A percentile compares a stretch with the other conserved stretches of the same genome.
Conservation (phyloP, 768 basidiomycete species). For the Galerina marginata region DNA sequence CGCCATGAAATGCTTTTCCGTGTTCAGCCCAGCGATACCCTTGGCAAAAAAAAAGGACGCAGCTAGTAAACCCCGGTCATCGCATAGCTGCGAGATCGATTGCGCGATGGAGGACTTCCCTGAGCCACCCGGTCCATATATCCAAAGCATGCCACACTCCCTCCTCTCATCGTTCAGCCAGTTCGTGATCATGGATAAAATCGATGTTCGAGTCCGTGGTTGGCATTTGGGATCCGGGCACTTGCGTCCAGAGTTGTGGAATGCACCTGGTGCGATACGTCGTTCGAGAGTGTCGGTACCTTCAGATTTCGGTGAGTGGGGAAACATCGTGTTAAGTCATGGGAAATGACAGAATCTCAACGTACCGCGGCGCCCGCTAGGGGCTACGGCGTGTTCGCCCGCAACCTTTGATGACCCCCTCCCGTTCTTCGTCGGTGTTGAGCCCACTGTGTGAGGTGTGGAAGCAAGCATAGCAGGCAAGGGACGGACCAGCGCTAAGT, state of each 20-base stretch:
- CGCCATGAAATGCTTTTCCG: constrained; percentile 34
- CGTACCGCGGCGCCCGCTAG: constrained; percentile 28
- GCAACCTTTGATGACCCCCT: constrained; percentile 4
- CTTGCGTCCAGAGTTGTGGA: constrained; percentile 29
- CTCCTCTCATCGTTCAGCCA: constrained; percentile 26
- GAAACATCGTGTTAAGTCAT: background rate
- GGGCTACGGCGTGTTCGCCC: constrained; percentile 18
- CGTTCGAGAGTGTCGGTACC: constrained; percentile 33
- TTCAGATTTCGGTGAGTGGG: constrained; percentile 2
- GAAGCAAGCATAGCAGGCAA: constrained; percentile 7
- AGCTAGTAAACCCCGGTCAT: constrained; percentile 26
- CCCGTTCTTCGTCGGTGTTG: constrained; percentile 11
- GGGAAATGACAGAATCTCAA: background rate
- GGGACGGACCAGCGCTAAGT: constrained; percentile 21
- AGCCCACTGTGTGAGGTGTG: constrained; percentile 3
- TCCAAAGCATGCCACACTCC: constrained; percentile 31
- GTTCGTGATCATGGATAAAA: constrained; percentile 22
- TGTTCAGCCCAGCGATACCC: constrained; percentile 27
- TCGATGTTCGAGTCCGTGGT: constrained; percentile 25
- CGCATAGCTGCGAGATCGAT: constrained; percentile 25
- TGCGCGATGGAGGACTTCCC: constrained; percentile 33
- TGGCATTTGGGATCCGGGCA: constrained; percentile 31
- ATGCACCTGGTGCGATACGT: constrained; percentile 31
- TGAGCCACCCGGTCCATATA: constrained; percentile 30
- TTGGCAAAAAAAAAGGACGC: constrained; percentile 32